Evolutionary conservation across 2,329 filamentous ascomycete genomes (phyloP).

Genomic region (Amauroascus verrucosus): DNA sequence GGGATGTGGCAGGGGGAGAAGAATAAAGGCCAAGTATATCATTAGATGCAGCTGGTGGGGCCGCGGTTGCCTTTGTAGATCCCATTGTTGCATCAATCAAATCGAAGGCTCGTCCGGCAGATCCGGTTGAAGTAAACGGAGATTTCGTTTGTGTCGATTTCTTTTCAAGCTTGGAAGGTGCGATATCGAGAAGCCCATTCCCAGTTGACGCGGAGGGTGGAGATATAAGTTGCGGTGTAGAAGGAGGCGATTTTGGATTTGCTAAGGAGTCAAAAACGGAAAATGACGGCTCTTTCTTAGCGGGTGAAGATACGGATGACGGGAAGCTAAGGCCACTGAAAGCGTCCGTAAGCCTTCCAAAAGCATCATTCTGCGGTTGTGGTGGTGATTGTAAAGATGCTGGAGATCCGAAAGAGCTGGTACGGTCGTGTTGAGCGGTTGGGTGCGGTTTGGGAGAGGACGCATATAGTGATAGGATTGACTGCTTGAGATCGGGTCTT

Average conservation of each 20-base stretch:
- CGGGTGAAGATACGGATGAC: slow-evolving; percentile 33
- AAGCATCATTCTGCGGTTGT: slow-evolving; percentile 36
- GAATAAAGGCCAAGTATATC: slow-evolving; percentile 71
- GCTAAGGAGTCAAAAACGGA: slow-evolving; percentile 20
- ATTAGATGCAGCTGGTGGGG: slow-evolving; percentile 47
- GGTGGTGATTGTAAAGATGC: slow-evolving; percentile 41
- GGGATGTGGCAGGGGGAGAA: slow-evolving; percentile 35
- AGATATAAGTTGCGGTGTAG: slow-evolving; percentile 40
- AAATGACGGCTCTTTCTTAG: slow-evolving; percentile 19
- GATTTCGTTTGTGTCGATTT: slow-evolving; percentile 36
- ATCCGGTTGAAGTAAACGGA: slow-evolving; percentile 37
- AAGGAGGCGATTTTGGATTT: slow-evolving; percentile 35
- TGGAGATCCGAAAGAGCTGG: slow-evolving; percentile 58
- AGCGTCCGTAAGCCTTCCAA: slow-evolving; percentile 67
- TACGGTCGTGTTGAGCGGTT: slow-evolving; percentile 44
- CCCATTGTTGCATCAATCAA: slow-evolving; percentile 16
- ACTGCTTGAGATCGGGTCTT: slow-evolving; percentile 89
- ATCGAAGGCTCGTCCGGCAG: slow-evolving; percentile 38
- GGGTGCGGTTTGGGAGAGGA: slow-evolving; percentile 58
- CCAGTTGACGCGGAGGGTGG: slow-evolving; percentile 49
- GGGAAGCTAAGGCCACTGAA: slow-evolving; percentile 62
- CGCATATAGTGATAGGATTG: slow-evolving; percentile 89
- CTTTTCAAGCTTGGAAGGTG: slow-evolving; percentile 50
- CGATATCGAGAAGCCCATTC: slow-evolving; percentile 70
- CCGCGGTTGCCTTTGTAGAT: slow-evolving; percentile 35